Conservation (phyloP, 148 eudicot species). For the Camellia lanceoleosa region DNA sequence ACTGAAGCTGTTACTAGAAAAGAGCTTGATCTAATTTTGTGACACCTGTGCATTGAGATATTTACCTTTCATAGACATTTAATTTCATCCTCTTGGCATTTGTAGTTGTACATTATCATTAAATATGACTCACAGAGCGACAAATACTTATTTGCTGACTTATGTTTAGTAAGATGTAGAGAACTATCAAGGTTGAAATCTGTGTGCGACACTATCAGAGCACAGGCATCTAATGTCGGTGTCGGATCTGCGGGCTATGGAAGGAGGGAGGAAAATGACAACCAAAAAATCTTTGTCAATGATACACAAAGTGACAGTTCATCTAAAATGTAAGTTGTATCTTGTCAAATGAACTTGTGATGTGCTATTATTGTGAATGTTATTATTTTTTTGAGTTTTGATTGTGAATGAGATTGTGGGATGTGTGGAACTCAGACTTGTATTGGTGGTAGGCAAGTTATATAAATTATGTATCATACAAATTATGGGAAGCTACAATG, state of each 20-base stretch:
- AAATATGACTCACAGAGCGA: neutral
- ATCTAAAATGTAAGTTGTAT: slow-evolving; percentile 52
- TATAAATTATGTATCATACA: neutral
- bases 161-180: slow-evolving; percentile 48
- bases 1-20: too few relatives aligned
- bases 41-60: too few relatives aligned
- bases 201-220: slow-evolving; percentile 29
- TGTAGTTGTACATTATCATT: neutral
- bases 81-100: neutral
- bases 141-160: slow-evolving; percentile 4
- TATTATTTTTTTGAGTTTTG: neutral
- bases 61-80: neutral
- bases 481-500: neutral
- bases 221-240: slow-evolving; percentile 67
- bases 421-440: neutral
- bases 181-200: slow-evolving; percentile 33
- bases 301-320: slow-evolving; percentile 36
- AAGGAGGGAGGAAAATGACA: slow-evolving; percentile 27
- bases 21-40: too few relatives aligned
- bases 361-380: neutral
- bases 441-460: neutral
- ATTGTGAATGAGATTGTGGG: neutral
- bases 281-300: slow-evolving; percentile 29
- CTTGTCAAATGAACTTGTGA: neutral
- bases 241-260: slow-evolving; percentile 66